These are phyloP conservation scores for Pterocarpus santalinus DNA, from an alignment of 306 rosid genomes.

Conservation along the genomic window DNA sequence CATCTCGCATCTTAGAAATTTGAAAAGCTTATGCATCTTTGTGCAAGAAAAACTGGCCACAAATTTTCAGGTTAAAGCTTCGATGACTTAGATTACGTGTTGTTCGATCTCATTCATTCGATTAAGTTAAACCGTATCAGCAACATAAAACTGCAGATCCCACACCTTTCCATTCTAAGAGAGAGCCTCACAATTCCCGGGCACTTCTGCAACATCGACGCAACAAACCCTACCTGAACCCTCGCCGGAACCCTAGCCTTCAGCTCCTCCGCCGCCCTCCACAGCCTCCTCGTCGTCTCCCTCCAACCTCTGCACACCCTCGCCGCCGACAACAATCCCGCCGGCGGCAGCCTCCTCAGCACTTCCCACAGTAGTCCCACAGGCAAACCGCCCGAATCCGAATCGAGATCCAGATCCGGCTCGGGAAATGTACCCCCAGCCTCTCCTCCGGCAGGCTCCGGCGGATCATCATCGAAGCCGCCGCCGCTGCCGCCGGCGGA, in stretches of 20 bases:
- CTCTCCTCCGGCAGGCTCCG: constrained; percentile 41
- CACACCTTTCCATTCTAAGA: constrained; percentile 78
- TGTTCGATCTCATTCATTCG: neutral
- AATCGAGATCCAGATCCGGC: constrained; percentile 48
- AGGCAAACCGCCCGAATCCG: constrained; percentile 63
- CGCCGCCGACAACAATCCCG: constrained; percentile 78
- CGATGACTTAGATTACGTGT: neutral
- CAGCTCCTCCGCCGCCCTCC: constrained; percentile 89
- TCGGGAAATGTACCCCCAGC: constrained; percentile 37
- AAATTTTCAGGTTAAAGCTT: neutral
- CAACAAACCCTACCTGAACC: constrained; percentile 81
- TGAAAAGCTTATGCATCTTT: neutral
- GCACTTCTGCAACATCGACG: constrained; percentile 77
- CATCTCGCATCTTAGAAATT: constrained; percentile 26
- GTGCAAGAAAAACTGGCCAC: neutral
- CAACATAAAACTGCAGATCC: constrained; percentile 54
- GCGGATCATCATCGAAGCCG: neutral
- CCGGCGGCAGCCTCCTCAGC: constrained; percentile 76
- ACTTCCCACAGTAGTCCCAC: constrained; percentile 76
- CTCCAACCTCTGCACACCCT: constrained; percentile 90
- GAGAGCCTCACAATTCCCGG: constrained; percentile 69
- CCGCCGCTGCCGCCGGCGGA: constrained; percentile 42
- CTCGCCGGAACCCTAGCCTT: constrained; percentile 75
- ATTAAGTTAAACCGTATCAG: constrained; percentile 29
- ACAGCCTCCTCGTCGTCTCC: constrained; percentile 70